Percentiles rank a stretch among this genome's conserved stretches.
Conservation (phyloP, 805 yeast species). For the Monosporozyma siamensis region DNA sequence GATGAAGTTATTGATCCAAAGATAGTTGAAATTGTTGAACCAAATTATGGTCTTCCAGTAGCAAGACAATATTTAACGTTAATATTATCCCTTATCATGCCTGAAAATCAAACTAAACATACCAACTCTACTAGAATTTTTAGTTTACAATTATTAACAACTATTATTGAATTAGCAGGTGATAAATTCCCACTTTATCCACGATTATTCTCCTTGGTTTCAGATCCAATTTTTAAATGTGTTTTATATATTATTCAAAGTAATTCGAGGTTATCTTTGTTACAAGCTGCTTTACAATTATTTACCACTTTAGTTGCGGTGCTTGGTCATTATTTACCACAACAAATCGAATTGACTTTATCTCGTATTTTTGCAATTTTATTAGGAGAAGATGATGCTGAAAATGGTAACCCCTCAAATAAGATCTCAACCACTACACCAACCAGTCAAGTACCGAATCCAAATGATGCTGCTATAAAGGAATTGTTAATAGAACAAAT, state of each 20-base stretch:
- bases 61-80: slow-evolving; percentile 69
- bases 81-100: slow-evolving; percentile 70
- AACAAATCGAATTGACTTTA: slow-evolving; percentile 72
- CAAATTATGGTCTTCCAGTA: slow-evolving; percentile 62
- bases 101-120: slow-evolving; percentile 73
- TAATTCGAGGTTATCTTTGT: slow-evolving; percentile 56
- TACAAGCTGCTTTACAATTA: slow-evolving; percentile 67
- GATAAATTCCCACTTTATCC: slow-evolving; percentile 49
- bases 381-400: slow-evolving; percentile 8
- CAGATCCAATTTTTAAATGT: slow-evolving; percentile 80
- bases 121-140: slow-evolving; percentile 80
- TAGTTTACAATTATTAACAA: slow-evolving; percentile 65
- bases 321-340: slow-evolving; percentile 53
- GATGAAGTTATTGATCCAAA: slow-evolving; percentile 3
- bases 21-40: slow-evolving; percentile 10
- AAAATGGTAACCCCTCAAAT: neutral
- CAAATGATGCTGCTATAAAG: slow-evolving; percentile 35
- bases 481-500: slow-evolving; percentile 80
- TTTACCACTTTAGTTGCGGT: slow-evolving; percentile 64
- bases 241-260: slow-evolving; percentile 70
- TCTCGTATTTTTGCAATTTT: slow-evolving; percentile 54
- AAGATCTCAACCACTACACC: neutral
- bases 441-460: neutral
- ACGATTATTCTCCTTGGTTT: slow-evolving; percentile 53
- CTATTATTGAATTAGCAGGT: slow-evolving; percentile 78